A percentile compares a stretch with the other conserved stretches of the same genome.
phyloP scores from a whole-genome alignment of 495 filamentous ascomycete genomes.

The Annulohypoxylon bovei region DNA sequence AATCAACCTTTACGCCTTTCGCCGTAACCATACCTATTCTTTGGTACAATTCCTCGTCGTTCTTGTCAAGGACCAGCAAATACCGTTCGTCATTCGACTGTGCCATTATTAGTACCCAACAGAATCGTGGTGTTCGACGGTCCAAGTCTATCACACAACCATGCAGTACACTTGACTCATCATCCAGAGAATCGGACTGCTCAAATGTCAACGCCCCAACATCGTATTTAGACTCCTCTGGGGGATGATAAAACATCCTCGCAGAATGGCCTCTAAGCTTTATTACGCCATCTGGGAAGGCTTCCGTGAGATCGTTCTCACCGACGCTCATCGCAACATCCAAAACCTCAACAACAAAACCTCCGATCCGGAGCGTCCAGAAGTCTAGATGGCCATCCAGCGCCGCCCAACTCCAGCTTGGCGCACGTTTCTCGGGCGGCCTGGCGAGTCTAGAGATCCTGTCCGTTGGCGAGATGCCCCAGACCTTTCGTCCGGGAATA shows the following conservation, averaged over 20 bases:
- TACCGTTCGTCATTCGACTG: constrained; percentile 13
- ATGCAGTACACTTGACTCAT: not conserved
- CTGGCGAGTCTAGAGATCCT: constrained; percentile 6
- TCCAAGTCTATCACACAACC: constrained; percentile 34
- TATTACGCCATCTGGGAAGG: constrained; percentile 6
- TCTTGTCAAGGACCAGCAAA: constrained; percentile 23
- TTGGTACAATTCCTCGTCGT: constrained; percentile 13
- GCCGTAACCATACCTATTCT: constrained; percentile 24
- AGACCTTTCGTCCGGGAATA: constrained; percentile 26
- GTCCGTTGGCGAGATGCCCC: constrained; percentile 17
- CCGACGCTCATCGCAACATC: constrained; percentile 19
- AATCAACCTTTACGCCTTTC: constrained; percentile 5
- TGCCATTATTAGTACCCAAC: constrained; percentile 21
- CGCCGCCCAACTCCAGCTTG: constrained; percentile 46
- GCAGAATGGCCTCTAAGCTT: constrained; percentile 20
- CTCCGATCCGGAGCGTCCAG: constrained; percentile 14
- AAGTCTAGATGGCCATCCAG: constrained; percentile 37
- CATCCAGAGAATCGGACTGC: not conserved
- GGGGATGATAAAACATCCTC: constrained; percentile 30
- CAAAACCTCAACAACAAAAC: constrained; percentile 23
- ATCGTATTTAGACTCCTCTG: not conserved
- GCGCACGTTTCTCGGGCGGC: constrained; percentile 34
- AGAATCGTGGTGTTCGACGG: constrained; percentile 16
- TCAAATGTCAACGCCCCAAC: constrained; percentile 26
- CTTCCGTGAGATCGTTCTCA: constrained; percentile 18